Base-by-base conservation (phyloP, 441 rosid species). In the Euphorbia schlechtendalii region DNA sequence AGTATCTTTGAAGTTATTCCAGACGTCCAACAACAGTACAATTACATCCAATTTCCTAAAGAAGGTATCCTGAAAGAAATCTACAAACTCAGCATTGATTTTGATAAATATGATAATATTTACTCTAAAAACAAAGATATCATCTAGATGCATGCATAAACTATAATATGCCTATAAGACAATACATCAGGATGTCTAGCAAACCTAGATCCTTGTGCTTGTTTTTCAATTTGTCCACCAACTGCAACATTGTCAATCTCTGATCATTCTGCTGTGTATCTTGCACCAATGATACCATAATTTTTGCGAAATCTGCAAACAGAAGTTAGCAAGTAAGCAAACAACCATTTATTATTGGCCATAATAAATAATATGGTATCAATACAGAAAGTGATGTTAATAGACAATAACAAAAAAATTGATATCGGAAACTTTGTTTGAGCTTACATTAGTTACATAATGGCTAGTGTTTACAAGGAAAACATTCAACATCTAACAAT, bases 181-280 rank as follows among this genome's bases (percentile, higher is more conserved):
- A 70, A 27, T 27, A 27, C 24, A 34, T 36, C 18, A 79, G 65
- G 34, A 63, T 25, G 56, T 20, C 24, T 52, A 64, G 70, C 80
- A 45, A 66, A 93, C 99, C 96, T 83, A 82, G 80, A 72, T 82
- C 83, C 77, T 84, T 90, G 64, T 77, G 90, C 83, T 80, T 87
- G 45, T 27, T 75, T 82, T 88, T 94, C 75, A 90, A 67, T 83
- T 85, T 94, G 71, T 94, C 99, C 59, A 89, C 87, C 78, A 94
- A 71, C 71, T 94, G 96, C 78, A 94, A 80, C 96, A 87, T 72
- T 21, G 97, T 94, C 75, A 76, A 61, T 77, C 96, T 86, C 79
- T 87, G 87, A 76, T 89, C 92, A 69, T 85, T 84, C 45, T 83
- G 84, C 69, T 76, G 86, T 74, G 70, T 73, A 72, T 85, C 90